These are phyloP conservation scores for Sisymbrium altissimum DNA, from an alignment of 345 rosid species.

Conservation along the genomic window DNA sequence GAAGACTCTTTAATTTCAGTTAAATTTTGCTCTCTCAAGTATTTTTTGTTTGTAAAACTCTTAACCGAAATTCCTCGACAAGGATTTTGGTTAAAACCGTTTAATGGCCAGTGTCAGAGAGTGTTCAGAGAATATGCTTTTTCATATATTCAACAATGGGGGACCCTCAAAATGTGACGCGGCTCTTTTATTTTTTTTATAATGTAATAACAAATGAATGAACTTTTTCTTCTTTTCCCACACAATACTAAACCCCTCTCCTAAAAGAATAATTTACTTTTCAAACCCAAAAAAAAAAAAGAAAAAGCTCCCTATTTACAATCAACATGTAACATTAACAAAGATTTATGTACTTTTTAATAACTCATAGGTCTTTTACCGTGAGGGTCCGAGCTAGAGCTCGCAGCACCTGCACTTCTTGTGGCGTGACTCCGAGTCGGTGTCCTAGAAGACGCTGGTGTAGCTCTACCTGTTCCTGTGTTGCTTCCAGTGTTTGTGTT, in stretches of 20 bases:
- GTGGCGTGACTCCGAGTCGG: slow-evolving; percentile 11
- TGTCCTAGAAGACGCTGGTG: slow-evolving; percentile 33
- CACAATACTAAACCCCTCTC: not conserved
- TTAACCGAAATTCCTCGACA: not conserved
- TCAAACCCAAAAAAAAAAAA: not conserved
- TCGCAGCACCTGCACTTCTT: slow-evolving; percentile 27
- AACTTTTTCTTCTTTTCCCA: not conserved
- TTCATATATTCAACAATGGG: no score
- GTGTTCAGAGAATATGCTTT: not conserved
- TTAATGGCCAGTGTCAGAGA: not conserved
- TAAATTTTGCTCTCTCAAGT: not conserved
- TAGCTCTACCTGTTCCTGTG: slow-evolving; percentile 20
- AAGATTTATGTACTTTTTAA: slow-evolving; percentile 12
- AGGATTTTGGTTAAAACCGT: no score
- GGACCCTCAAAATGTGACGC: not conserved
- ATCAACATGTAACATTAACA: not conserved
- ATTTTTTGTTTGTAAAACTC: not conserved
- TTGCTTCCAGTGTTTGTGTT: slow-evolving; percentile 30
- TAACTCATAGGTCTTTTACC: slow-evolving; percentile 58
- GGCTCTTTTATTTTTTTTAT: not conserved
- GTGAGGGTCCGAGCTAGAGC: slow-evolving; percentile 37
- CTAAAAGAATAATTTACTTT: not conserved
- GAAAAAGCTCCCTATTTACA: slow-evolving; percentile 23
- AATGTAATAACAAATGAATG: slow-evolving; percentile 24
- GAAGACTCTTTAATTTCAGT: not conserved